These are phyloP conservation scores for Cytospora mali DNA, from an alignment of 2,329 filamentous ascomycete species.

Conservation along the genomic window DNA sequence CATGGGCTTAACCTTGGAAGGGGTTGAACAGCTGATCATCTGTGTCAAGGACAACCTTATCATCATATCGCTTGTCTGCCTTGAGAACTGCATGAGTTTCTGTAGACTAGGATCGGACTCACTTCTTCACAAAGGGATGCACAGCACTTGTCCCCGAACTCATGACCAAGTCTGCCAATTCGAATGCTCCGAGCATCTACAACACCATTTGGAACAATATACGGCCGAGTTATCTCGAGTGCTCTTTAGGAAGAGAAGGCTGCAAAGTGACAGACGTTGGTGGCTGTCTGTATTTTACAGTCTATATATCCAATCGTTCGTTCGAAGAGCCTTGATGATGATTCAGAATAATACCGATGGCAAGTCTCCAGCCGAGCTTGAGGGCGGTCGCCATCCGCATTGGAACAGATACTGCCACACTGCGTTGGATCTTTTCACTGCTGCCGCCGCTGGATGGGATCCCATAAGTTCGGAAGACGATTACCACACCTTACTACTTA, in stretches of 20 bases:
- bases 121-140: background rate
- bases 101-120: background rate
- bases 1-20: rapidly evolving
- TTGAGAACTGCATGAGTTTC: background rate
- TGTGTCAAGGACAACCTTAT: background rate
- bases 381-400: too few relatives aligned
- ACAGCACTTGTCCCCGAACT: background rate
- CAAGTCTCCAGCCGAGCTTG: too few relatives aligned
- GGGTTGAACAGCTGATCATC: background rate
- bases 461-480: background rate
- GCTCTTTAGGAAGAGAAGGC: background rate
- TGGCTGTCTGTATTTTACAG: conserved; percentile 10
- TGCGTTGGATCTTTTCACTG: background rate
- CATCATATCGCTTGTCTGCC: background rate
- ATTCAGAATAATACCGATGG: background rate
- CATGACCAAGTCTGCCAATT: background rate
- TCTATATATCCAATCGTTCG: background rate
- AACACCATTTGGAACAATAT: background rate
- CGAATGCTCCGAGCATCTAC: background rate
- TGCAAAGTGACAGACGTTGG: conserved; percentile 3
- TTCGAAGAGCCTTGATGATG: background rate
- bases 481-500: background rate
- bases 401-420: background rate
- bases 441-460: conserved; percentile 5
- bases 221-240: background rate